phyloP scores from a whole-genome alignment of 2,329 filamentous ascomycete species.

The Pseudocercospora cruenta region DNA sequence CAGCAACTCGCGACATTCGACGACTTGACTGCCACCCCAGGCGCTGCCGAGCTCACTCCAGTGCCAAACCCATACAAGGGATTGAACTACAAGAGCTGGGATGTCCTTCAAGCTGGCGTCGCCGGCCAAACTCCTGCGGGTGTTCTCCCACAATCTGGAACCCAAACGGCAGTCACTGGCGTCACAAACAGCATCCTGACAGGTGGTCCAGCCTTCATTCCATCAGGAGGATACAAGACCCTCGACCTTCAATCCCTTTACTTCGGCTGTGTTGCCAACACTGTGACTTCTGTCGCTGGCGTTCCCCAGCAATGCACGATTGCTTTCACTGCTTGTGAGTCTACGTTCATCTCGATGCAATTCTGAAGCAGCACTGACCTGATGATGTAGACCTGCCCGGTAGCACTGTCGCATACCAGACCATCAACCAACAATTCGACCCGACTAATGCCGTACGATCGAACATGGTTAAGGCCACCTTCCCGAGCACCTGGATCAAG shows the following conservation, averaged over 20 bases:
- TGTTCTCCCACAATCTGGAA: slow-evolving; percentile 4
- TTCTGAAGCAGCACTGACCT: no score
- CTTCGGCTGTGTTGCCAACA: slow-evolving; percentile 10
- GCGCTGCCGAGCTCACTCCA: not conserved
- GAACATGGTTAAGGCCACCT: slow-evolving; percentile 6
- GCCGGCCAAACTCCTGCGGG: not conserved
- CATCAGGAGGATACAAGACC: slow-evolving; percentile 1
- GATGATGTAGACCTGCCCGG: not conserved
- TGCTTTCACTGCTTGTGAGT: slow-evolving; percentile 8
- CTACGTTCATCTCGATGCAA: not conserved
- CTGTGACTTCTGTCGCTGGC: not conserved
- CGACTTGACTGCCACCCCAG: not conserved
- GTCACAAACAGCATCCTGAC: not conserved
- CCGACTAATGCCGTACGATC: not conserved
- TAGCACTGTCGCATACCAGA: slow-evolving; percentile 5
- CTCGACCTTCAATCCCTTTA: slow-evolving; percentile 11
- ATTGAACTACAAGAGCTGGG: slow-evolving; percentile 4
- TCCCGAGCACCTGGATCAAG: slow-evolving; percentile 1
- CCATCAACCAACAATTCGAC: slow-evolving; percentile 11
- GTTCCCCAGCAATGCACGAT: slow-evolving; percentile 10
- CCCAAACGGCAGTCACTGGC: slow-evolving; percentile 5
- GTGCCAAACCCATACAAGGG: slow-evolving; percentile 12
- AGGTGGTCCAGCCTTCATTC: slow-evolving; percentile 7
- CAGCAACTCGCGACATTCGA: slow-evolving; percentile 10
- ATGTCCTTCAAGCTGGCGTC: not conserved